phyloP scores from a whole-genome alignment of 768 basidiomycete species.

The Mycena indigotica region DNA sequence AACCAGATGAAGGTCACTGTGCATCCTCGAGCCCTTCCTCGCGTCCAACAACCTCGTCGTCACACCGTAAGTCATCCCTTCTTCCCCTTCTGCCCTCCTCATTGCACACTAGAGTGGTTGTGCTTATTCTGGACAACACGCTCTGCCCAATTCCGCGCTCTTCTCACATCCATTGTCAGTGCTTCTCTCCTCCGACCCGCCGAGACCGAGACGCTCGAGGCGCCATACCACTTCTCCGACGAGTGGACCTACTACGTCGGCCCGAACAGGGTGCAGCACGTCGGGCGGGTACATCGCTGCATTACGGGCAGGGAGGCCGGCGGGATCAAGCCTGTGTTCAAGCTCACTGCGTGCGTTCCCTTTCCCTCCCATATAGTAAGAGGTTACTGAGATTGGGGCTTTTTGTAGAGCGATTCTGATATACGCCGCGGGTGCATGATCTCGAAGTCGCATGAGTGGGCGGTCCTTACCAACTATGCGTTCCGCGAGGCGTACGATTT shows the following conservation, averaged over 20 bases:
- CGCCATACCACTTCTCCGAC: slow-evolving; percentile 63
- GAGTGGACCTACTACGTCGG: slow-evolving; percentile 57
- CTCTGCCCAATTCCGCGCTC: slow-evolving; percentile 71
- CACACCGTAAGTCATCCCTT: slow-evolving; percentile 74
- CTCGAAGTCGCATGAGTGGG: slow-evolving; percentile 50
- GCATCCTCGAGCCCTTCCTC: slow-evolving; percentile 80
- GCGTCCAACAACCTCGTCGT: slow-evolving; percentile 74
- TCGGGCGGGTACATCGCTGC: slow-evolving; percentile 71
- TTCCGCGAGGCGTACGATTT: slow-evolving; percentile 37
- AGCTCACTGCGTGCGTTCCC: slow-evolving; percentile 83
- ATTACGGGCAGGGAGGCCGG: slow-evolving; percentile 83
- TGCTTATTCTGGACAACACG: slow-evolving; percentile 78
- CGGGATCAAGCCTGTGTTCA: slow-evolving; percentile 87
- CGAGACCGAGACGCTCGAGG: slow-evolving; percentile 55
- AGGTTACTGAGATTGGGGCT: neutral
- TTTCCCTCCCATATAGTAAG: neutral
- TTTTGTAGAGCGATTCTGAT: slow-evolving; percentile 48
- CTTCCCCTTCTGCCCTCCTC: neutral
- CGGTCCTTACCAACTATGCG: slow-evolving; percentile 37
- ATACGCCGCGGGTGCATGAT: slow-evolving; percentile 41
- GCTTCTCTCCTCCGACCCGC: slow-evolving; percentile 64
- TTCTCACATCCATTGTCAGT: slow-evolving; percentile 84
- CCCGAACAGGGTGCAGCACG: slow-evolving; percentile 37
- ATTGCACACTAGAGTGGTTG: too few relatives aligned
- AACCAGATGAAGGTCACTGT: slow-evolving; percentile 68